These are phyloP conservation scores for Lobosporangium transversale DNA, from an alignment of 192 early-diverging fungal genomes.

Conservation along the genomic window DNA sequence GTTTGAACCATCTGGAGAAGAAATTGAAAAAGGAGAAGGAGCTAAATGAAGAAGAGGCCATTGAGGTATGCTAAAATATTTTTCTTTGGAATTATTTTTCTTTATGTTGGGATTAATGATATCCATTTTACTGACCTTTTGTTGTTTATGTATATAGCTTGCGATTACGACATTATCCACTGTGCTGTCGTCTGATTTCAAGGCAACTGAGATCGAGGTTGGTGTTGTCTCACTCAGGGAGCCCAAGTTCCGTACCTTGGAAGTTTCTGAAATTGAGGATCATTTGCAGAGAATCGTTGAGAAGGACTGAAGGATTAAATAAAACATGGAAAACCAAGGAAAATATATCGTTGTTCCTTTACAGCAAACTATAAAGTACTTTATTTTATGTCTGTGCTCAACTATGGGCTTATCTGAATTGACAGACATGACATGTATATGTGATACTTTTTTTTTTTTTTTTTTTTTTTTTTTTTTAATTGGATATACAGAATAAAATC, in stretches of 20 bases:
- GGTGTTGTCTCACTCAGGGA: slow-evolving; percentile 84
- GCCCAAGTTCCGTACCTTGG: slow-evolving; percentile 81
- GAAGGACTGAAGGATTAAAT: slow-evolving; percentile 76
- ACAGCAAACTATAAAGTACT: too few relatives aligned
- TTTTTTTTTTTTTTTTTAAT: too few relatives aligned
- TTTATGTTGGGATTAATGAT: not conserved
- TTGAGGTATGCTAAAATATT: slow-evolving; percentile 78
- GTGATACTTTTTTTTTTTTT: too few relatives aligned
- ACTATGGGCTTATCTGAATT: too few relatives aligned
- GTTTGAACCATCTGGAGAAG: slow-evolving; percentile 97
- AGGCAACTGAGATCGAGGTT: slow-evolving; percentile 95
- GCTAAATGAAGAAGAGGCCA: slow-evolving; percentile 84
- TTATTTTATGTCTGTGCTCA: too few relatives aligned
- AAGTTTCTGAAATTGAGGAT: slow-evolving; percentile 86
- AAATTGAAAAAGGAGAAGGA: slow-evolving; percentile 93
- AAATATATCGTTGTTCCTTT: too few relatives aligned
- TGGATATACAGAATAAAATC: too few relatives aligned
- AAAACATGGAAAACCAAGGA: too few relatives aligned
- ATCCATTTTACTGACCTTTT: not conserved
- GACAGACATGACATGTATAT: too few relatives aligned
- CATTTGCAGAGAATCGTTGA: slow-evolving; percentile 90
- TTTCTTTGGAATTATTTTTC: not conserved
- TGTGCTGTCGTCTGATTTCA: slow-evolving; percentile 94
- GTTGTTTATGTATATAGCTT: slow-evolving; percentile 61
- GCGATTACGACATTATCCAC: slow-evolving; percentile 94